Percentiles rank a stretch among this genome's conserved stretches.
phyloP scores from a whole-genome alignment of 306 rosid genomes.

The Coriaria nepalensis region DNA sequence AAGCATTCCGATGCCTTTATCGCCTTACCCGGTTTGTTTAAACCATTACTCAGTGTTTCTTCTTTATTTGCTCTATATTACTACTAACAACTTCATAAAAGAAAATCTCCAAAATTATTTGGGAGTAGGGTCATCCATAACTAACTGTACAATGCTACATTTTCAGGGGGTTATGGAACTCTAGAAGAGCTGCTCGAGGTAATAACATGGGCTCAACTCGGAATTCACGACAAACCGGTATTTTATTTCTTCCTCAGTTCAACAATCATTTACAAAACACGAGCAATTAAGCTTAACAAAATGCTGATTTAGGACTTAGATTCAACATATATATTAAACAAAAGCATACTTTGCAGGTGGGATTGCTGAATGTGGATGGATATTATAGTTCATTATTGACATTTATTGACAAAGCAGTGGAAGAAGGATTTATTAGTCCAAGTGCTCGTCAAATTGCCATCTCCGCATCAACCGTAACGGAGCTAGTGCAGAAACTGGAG shows the following conservation, averaged over 20 bases:
- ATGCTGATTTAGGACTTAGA: not conserved
- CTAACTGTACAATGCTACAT: conserved; percentile 2
- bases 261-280: not conserved
- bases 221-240: conserved; percentile 97
- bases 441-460: conserved; percentile 87
- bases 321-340: not conserved
- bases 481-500: conserved; percentile 91
- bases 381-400: conserved; percentile 79
- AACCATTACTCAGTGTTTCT: conserved; percentile 10
- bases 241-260: conserved; percentile 9
- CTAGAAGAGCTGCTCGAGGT: conserved; percentile 95
- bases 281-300: too few species aligned
- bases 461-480: conserved; percentile 84
- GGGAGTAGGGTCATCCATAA: not conserved
- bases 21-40: conserved; percentile 85
- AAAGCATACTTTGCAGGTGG: conserved; percentile 45
- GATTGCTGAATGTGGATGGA: conserved; percentile 92
- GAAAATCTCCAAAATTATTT: too few species aligned
- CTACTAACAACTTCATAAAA: too few species aligned
- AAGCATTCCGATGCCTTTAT: conserved; percentile 97
- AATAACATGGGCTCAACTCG: conserved; percentile 99
- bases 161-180: conserved; percentile 93
- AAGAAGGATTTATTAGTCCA: conserved; percentile 86
- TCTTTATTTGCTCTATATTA: not conserved
- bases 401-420: conserved; percentile 90